These are phyloP conservation scores for Fusarium succisae DNA, from an alignment of 2,329 filamentous ascomycete species.

Conservation along the genomic window DNA sequence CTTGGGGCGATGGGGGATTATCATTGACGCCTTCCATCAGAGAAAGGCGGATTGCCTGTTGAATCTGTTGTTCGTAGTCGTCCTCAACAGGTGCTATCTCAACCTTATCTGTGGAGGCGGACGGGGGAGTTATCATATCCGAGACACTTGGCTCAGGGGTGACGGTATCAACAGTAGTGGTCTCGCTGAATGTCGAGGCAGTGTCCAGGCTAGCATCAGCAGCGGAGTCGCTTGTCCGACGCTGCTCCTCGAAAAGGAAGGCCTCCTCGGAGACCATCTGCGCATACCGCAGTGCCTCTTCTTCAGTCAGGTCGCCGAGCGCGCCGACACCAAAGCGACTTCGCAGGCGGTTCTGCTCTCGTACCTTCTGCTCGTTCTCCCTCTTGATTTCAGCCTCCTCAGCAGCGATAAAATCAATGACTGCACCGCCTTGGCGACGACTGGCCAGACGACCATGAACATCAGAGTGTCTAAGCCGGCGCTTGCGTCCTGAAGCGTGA, in stretches of 20 bases:
- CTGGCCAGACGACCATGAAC: slow-evolving; percentile 60
- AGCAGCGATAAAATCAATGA: slow-evolving; percentile 86
- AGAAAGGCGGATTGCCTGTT: slow-evolving; percentile 70
- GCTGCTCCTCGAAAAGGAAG: slow-evolving; percentile 65
- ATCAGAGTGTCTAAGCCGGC: slow-evolving; percentile 76
- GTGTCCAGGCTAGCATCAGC: slow-evolving; percentile 58
- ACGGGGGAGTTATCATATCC: slow-evolving; percentile 48
- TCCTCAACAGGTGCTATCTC: slow-evolving; percentile 48
- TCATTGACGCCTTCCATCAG: slow-evolving; percentile 66
- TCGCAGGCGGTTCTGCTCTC: slow-evolving; percentile 75
- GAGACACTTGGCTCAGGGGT: slow-evolving; percentile 65
- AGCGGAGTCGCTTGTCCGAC: slow-evolving; percentile 62
- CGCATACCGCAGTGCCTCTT: slow-evolving; percentile 71
- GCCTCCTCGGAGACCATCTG: slow-evolving; percentile 73
- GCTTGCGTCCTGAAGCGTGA: slow-evolving; percentile 79
- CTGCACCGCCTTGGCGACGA: slow-evolving; percentile 69
- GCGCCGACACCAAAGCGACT: slow-evolving; percentile 84
- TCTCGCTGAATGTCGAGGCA: slow-evolving; percentile 53
- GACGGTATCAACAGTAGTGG: slow-evolving; percentile 55
- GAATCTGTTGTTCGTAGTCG: slow-evolving; percentile 69
- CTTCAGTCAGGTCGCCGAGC: slow-evolving; percentile 71
- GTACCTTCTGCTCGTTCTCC: slow-evolving; percentile 73
- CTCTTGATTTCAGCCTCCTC: slow-evolving; percentile 82
- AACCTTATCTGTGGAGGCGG: slow-evolving; percentile 14
- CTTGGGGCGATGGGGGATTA: slow-evolving; percentile 55